These are phyloP conservation scores for Musa schizocarpa DNA, from an alignment of 176 grass and related monocot genomes.

Conservation along the genomic window DNA sequence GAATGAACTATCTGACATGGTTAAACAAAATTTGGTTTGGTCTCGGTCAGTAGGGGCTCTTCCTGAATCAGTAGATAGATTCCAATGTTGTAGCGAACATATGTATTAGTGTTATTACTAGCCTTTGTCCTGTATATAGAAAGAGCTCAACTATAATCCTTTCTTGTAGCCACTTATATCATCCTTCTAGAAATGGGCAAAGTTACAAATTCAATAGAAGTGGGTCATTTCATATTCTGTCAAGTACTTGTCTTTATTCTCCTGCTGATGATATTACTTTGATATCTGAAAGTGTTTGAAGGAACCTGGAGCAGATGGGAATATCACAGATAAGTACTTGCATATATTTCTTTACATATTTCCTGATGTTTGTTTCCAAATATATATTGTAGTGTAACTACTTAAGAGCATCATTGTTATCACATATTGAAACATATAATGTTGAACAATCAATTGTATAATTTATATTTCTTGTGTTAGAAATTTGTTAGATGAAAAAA, in stretches of 20 bases:
- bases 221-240: constrained; percentile 55
- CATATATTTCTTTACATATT: constrained; percentile 10
- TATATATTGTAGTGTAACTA: not conserved
- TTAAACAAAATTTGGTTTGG: constrained; percentile 29
- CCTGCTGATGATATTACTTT: constrained; percentile 66
- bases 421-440: not conserved
- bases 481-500: not conserved
- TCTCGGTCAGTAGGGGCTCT: constrained; percentile 28
- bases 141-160: constrained; percentile 47
- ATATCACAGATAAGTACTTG: constrained; percentile 44
- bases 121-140: constrained; percentile 63
- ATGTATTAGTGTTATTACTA: constrained; percentile 58
- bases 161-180: constrained; percentile 50
- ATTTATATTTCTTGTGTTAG: not conserved
- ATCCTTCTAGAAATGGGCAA: constrained; percentile 44
- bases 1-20: constrained; percentile 4
- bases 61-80: constrained; percentile 13
- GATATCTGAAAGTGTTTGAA: constrained; percentile 28
- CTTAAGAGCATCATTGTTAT: not conserved
- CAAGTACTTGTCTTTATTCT: constrained; percentile 71
- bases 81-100: constrained; percentile 58
- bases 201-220: constrained; percentile 54
- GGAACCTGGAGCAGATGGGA: constrained; percentile 69
- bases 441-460: not conserved
- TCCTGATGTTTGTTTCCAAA: not conserved